Conservation (phyloP, 805 yeast genomes). For the Candida glaebosa region DNA sequence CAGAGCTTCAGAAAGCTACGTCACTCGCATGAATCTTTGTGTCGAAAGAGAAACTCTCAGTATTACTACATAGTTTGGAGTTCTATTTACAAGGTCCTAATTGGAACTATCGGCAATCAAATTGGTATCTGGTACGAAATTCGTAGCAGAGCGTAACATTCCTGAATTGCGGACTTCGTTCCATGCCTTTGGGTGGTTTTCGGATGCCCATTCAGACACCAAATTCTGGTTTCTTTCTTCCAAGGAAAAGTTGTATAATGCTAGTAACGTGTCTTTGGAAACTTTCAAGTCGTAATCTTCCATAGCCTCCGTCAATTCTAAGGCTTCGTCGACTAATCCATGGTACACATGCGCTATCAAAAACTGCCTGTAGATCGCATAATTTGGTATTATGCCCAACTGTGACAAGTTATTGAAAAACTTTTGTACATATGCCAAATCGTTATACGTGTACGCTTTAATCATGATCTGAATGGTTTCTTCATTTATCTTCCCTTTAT, state of each 20-base stretch:
- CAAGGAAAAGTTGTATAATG: conserved; percentile 44
- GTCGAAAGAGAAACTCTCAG: neutral
- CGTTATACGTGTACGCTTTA: conserved; percentile 53
- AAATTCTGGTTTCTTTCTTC: conserved; percentile 25
- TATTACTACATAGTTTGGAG: no score
- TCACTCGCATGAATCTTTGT: neutral
- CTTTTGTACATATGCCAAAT: conserved; percentile 52
- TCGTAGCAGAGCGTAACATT: conserved; percentile 23
- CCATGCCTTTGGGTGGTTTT: conserved; percentile 28
- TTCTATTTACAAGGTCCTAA: conserved; percentile 5
- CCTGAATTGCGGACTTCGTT: conserved; percentile 19
- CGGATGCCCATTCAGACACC: conserved; percentile 32
- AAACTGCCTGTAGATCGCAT: conserved; percentile 54
- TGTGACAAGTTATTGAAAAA: conserved; percentile 60
- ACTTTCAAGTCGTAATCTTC: conserved; percentile 45
- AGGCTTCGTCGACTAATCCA: conserved; percentile 56
- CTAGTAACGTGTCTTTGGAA: conserved; percentile 41
- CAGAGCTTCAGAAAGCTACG: conserved; percentile 23
- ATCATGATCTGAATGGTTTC: conserved; percentile 67
- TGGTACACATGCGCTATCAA: conserved; percentile 69
- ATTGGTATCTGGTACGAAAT: conserved; percentile 27
- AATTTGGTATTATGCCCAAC: conserved; percentile 50
- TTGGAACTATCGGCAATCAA: conserved; percentile 17
- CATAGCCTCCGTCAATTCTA: conserved; percentile 45
- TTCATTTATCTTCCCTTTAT: conserved; percentile 51